A percentile compares a stretch with the other conserved stretches of the same genome.
These are phyloP conservation scores for Fusarium robinianum DNA, from an alignment of 2,329 filamentous ascomycete species.

Conservation along the genomic window DNA sequence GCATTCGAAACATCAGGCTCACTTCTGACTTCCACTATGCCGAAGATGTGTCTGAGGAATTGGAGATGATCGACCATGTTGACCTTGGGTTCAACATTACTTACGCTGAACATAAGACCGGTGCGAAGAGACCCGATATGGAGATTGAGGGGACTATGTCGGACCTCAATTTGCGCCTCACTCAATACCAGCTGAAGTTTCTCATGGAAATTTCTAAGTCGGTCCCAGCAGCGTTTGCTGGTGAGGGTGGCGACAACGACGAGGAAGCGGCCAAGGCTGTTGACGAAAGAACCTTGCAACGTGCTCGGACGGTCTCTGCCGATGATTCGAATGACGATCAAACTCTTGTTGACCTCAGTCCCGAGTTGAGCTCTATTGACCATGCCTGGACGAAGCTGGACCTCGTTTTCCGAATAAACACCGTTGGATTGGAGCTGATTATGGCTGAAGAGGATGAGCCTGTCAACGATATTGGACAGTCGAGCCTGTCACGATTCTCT, in stretches of 20 bases:
- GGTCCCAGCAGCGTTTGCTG: slow-evolving; percentile 82
- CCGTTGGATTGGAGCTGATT: slow-evolving; percentile 85
- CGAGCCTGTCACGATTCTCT: slow-evolving; percentile 91
- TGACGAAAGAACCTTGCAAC: slow-evolving; percentile 58
- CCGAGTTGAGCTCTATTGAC: slow-evolving; percentile 70
- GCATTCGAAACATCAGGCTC: slow-evolving; percentile 88
- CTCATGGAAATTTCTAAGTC: slow-evolving; percentile 84
- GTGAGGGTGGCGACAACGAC: slow-evolving; percentile 68
- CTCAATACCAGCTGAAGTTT: slow-evolving; percentile 89
- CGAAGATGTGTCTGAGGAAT: slow-evolving; percentile 73
- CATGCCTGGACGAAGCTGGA: slow-evolving; percentile 93
- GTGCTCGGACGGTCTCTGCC: slow-evolving; percentile 48
- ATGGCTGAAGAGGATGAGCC: slow-evolving; percentile 75
- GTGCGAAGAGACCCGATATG: slow-evolving; percentile 80
- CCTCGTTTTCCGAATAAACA: slow-evolving; percentile 85
- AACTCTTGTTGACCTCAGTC: slow-evolving; percentile 60
- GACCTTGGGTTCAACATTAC: slow-evolving; percentile 92
- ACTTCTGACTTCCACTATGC: slow-evolving; percentile 88
- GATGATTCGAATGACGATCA: slow-evolving; percentile 45
- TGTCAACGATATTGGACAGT: slow-evolving; percentile 74
- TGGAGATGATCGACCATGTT: slow-evolving; percentile 97
- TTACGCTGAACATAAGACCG: slow-evolving; percentile 82
- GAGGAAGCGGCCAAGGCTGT: slow-evolving; percentile 77
- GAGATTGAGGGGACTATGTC: slow-evolving; percentile 93
- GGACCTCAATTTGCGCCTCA: slow-evolving; percentile 86